phyloP scores from a whole-genome alignment of 768 basidiomycete species.

The Lactarius deliciosus region DNA sequence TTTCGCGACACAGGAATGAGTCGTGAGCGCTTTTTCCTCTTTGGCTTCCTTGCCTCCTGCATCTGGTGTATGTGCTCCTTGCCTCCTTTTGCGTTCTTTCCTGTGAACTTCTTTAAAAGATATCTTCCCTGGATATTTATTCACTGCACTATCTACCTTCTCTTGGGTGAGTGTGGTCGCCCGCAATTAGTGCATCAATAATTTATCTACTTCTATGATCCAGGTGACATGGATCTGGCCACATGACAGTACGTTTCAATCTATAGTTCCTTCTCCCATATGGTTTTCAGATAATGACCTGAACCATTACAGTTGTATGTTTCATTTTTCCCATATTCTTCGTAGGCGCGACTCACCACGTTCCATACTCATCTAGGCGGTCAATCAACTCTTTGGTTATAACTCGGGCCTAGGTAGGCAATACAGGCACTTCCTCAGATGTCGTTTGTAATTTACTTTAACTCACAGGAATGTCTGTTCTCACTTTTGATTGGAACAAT shows the following conservation, averaged over 20 bases:
- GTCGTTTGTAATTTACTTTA: neutral
- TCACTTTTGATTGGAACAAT: slow-evolving; percentile 81
- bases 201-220: neutral
- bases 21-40: slow-evolving; percentile 76
- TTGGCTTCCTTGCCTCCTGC: slow-evolving; percentile 53
- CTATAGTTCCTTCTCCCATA: neutral
- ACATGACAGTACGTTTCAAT: slow-evolving; percentile 22
- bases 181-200: neutral
- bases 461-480: slow-evolving; percentile 54
- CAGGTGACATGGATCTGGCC: slow-evolving; percentile 32
- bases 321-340: slow-evolving; percentile 1
- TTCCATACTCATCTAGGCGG: slow-evolving; percentile 28
- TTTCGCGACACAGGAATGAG: slow-evolving; percentile 61
- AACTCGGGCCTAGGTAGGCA: slow-evolving; percentile 27
- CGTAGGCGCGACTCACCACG: neutral
- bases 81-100: neutral
- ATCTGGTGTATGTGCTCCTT: slow-evolving; percentile 43
- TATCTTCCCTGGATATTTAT: slow-evolving; percentile 30
- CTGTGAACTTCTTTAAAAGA: slow-evolving; percentile 33
- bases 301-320: slow-evolving; percentile 28
- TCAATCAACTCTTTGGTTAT: slow-evolving; percentile 58
- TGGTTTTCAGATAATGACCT: neutral
- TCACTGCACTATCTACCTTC: slow-evolving; percentile 30
- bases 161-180: slow-evolving; percentile 26
- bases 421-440: neutral